These are phyloP conservation scores for Didymella glomerata DNA, from an alignment of 2,329 filamentous ascomycete species.

Conservation along the genomic window DNA sequence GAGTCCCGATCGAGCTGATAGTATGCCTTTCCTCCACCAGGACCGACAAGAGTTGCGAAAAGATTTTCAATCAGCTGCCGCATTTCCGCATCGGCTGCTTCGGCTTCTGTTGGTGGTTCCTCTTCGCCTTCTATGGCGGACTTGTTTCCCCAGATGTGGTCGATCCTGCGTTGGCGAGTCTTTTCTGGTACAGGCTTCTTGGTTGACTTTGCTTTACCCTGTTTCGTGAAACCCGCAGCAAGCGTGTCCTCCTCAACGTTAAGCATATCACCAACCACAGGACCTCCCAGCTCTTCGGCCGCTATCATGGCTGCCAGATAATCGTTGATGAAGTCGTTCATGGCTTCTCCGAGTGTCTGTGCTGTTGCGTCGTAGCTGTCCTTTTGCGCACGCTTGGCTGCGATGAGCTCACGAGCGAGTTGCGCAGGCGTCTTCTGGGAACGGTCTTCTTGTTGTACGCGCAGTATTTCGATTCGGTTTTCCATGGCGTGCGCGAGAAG, in stretches of 20 bases:
- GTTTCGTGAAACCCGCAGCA: constrained; percentile 62
- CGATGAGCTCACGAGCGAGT: constrained; percentile 69
- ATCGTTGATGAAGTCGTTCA: constrained; percentile 75
- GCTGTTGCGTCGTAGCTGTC: constrained; percentile 69
- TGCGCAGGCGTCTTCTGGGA: constrained; percentile 68
- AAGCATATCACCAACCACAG: constrained; percentile 78
- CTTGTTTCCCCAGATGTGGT: constrained; percentile 58
- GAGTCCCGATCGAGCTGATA: constrained; percentile 60
- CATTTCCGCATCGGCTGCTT: constrained; percentile 59
- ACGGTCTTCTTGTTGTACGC: constrained; percentile 64
- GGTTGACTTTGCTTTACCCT: constrained; percentile 56
- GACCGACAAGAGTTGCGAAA: constrained; percentile 52
- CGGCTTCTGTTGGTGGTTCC: constrained; percentile 53
- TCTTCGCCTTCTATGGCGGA: constrained; percentile 33
- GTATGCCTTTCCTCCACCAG: constrained; percentile 55
- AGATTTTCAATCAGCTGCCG: constrained; percentile 58
- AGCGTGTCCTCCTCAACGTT: constrained; percentile 67
- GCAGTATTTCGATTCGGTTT: constrained; percentile 67
- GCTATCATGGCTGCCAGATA: constrained; percentile 78
- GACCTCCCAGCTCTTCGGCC: constrained; percentile 83
- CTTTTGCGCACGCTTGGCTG: constrained; percentile 67
- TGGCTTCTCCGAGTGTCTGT: constrained; percentile 66
- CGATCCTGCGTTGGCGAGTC: constrained; percentile 59
- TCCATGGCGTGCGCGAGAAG: constrained; percentile 59
- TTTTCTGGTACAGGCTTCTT: constrained; percentile 48